Base-by-base conservation (phyloP, 148 eudicot species). In the Fagopyrum esculentum region DNA sequence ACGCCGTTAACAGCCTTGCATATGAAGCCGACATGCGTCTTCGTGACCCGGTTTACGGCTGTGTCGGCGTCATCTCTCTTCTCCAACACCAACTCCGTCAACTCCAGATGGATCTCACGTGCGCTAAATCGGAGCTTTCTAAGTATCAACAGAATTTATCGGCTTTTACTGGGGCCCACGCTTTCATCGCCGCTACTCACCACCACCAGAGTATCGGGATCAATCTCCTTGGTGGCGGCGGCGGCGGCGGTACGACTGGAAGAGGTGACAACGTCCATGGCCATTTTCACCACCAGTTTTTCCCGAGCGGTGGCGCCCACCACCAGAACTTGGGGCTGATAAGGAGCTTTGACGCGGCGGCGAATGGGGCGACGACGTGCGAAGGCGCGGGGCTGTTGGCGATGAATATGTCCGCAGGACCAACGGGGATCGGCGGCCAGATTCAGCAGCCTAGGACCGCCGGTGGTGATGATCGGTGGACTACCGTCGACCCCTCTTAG, bases 11-110 rank as follows among this genome's bases (percentile, higher is more conserved):
- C 76, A 89, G 94, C 9, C 85, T 92, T 0, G 97, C 97, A 1
- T 92, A 88, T 55, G 95, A 92, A 76, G 97, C 97, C 5, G 97
- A 92, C 71, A 90, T 90, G 97, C 90, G 97, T 0, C 89, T 92
- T 46, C 86, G 97, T 0, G 97, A 92, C 74, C 97, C 97, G 0
- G 97, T 92, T 35, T 92, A 90, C 69, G 97, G 97, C 16, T 92
- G 97, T 54, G 97, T 92, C 0, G 95, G 97, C 1, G 92, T 90
- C 19, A 92, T 92, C 66, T 92, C 97, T 0, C 87, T 92, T 47
- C 89, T 92, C 59, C 97, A 92, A 66, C 97, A 92, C 79, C 97
- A 92, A 74, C 90, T 92, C 66, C 88, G 92, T 1, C 97, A 92
- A 81, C 90, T 92, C 15, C 97, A 92, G 52, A 78, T 84, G 52